Evolutionary conservation across 108 stramenopile genomes (phyloP).

Genomic region (Phaeodactylum tricornutum): DNA sequence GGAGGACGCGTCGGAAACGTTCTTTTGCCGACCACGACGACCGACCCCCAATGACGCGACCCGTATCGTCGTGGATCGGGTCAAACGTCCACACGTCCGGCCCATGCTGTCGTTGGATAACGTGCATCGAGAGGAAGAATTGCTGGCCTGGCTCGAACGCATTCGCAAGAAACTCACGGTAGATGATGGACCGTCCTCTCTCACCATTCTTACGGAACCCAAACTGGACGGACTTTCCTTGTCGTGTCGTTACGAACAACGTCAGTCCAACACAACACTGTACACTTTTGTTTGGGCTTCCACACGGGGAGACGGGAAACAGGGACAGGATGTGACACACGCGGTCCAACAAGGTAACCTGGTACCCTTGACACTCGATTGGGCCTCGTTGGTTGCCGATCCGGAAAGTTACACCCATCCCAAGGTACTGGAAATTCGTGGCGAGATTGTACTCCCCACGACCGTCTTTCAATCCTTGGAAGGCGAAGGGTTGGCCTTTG

Average conservation of each 20-base stretch:
- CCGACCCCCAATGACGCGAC: constrained; percentile 1
- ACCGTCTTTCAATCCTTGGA: constrained; percentile 32
- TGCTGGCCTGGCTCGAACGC: constrained; percentile 53
- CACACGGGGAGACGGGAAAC: constrained; percentile 85
- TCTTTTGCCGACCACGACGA: not conserved
- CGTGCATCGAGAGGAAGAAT: constrained; percentile 42
- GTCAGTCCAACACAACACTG: not conserved
- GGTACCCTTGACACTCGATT: too few relatives aligned
- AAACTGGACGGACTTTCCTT: constrained; percentile 91
- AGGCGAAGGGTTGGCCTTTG: constrained; percentile 21
- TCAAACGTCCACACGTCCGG: constrained; percentile 44
- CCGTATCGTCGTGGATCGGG: not conserved
- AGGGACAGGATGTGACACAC: constrained; percentile 74
- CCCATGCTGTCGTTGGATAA: constrained; percentile 80
- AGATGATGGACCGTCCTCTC: not conserved
- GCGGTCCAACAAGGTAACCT: too few relatives aligned
- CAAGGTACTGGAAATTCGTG: constrained; percentile 67
- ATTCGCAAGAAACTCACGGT: constrained; percentile 27
- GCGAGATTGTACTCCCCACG: constrained; percentile 81
- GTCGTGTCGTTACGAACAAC: constrained; percentile 62
- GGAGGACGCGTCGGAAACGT: constrained; percentile 66
- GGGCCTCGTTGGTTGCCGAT: too few relatives aligned
- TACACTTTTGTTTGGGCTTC: constrained; percentile 64
- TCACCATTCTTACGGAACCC: constrained; percentile 77
- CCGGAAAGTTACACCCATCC: constrained; percentile 1